phyloP scores from a whole-genome alignment of 2,329 filamentous ascomycete genomes.

The Penicillium sp. region DNA sequence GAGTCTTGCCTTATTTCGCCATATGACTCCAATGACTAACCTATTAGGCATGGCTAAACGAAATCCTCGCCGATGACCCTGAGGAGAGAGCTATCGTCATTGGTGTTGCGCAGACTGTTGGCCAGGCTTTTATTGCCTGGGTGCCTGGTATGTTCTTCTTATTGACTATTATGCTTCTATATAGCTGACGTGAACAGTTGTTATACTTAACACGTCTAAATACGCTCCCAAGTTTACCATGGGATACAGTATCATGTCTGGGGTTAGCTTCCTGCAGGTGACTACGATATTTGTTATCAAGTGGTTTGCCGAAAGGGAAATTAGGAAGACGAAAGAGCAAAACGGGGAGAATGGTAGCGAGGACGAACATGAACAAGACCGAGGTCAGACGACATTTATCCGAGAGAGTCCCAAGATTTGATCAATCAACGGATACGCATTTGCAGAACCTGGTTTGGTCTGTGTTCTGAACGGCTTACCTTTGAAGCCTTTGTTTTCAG shows the following conservation, averaged over 20 bases:
- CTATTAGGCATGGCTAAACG: constrained; percentile 16
- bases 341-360: too few relatives aligned
- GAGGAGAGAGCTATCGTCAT: constrained; percentile 22
- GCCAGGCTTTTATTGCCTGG: constrained; percentile 20
- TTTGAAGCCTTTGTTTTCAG: too few relatives aligned
- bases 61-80: constrained; percentile 21
- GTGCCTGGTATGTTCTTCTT: constrained; percentile 14
- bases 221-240: constrained; percentile 19
- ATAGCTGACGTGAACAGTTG: too few relatives aligned
- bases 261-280: constrained; percentile 16
- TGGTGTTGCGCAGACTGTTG: constrained; percentile 18
- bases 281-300: constrained; percentile 19
- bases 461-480: too few relatives aligned
- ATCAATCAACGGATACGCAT: too few relatives aligned
- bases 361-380: too few relatives aligned
- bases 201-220: constrained; percentile 19
- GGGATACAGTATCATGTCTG: constrained; percentile 17
- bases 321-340: too few relatives aligned
- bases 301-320: too few relatives aligned
- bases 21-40: not conserved
- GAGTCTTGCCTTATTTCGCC: not conserved
- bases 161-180: not conserved
- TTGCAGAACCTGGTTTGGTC: too few relatives aligned
- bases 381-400: too few relatives aligned
- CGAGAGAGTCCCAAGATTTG: too few relatives aligned